Evolutionary conservation across 192 early-diverging fungal genomes (phyloP).

Genomic region (Rhizophlyctis rosea): DNA sequence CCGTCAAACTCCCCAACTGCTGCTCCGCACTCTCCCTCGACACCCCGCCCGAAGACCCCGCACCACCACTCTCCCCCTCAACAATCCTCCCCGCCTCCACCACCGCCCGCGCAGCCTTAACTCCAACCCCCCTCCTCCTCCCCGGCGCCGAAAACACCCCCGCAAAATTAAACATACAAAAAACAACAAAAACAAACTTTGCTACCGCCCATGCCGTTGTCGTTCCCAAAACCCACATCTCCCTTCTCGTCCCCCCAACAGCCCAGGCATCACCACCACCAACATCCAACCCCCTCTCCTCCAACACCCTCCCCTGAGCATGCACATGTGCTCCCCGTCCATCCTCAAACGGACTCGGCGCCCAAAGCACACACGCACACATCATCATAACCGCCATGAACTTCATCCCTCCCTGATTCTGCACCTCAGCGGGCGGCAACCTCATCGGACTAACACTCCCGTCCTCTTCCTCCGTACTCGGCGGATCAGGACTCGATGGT

Average conservation of each 20-base stretch:
- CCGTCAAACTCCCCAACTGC: too few relatives aligned
- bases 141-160: too few relatives aligned
- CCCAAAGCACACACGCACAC: conserved; percentile 35
- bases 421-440: not conserved
- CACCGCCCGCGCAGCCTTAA: too few relatives aligned
- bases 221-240: too few relatives aligned
- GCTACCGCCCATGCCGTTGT: conserved; percentile 5
- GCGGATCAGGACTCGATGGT: not conserved
- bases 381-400: conserved; percentile 40
- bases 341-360: conserved; percentile 32
- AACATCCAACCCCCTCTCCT: not conserved
- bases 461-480: not conserved
- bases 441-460: too few relatives aligned
- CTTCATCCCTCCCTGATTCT: conserved; percentile 11
- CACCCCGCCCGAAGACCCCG: too few relatives aligned
- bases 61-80: too few relatives aligned
- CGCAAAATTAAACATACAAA: conserved; percentile 13
- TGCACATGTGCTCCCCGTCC: conserved; percentile 22
- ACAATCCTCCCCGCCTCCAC: too few relatives aligned
- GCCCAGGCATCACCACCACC: not conserved
- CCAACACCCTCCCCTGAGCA: conserved; percentile 23
- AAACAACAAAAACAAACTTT: conserved; percentile 12
- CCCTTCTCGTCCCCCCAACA: conserved; percentile 1
- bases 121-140: too few relatives aligned
- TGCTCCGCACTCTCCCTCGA: too few relatives aligned